A percentile compares a stretch with the other conserved stretches of the same genome.
These are phyloP conservation scores for Mycena galopus DNA, from an alignment of 768 basidiomycete genomes.

Conservation along the genomic window DNA sequence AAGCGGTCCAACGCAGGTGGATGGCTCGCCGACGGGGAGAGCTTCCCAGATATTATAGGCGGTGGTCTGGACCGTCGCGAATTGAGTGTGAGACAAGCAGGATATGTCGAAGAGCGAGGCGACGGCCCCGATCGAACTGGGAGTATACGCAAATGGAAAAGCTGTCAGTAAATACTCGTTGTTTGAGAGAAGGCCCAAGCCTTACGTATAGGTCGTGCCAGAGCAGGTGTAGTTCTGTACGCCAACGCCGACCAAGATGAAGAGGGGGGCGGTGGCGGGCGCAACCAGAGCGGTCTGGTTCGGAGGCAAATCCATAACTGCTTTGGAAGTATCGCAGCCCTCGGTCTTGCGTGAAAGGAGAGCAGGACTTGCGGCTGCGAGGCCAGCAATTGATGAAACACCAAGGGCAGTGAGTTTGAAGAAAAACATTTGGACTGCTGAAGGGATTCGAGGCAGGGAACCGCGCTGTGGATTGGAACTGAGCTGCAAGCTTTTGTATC, in stretches of 20 bases:
- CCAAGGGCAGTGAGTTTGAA: too few species aligned
- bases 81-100: background rate
- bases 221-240: conserved; percentile 17
- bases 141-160: too few species aligned
- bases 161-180: background rate
- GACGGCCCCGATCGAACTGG: conserved; percentile 18
- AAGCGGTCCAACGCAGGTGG: background rate
- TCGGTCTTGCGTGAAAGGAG: too few species aligned
- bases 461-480: too few species aligned
- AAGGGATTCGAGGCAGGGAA: too few species aligned
- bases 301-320: conserved; percentile 11
- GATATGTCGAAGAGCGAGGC: conserved; percentile 22
- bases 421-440: too few species aligned
- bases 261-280: conserved; percentile 16
- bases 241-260: conserved; percentile 10
- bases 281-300: conserved; percentile 13
- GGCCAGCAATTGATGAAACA: too few species aligned
- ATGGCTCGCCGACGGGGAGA: background rate
- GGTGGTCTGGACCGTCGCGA: background rate
- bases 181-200: background rate
- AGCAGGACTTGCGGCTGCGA: too few species aligned
- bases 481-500: too few species aligned
- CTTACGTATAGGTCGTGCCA: conserved; percentile 4
- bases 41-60: background rate
- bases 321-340: conserved; percentile 8